Base-by-base conservation (phyloP, 192 early-diverging fungal species). In the Coemansia pectinata region DNA sequence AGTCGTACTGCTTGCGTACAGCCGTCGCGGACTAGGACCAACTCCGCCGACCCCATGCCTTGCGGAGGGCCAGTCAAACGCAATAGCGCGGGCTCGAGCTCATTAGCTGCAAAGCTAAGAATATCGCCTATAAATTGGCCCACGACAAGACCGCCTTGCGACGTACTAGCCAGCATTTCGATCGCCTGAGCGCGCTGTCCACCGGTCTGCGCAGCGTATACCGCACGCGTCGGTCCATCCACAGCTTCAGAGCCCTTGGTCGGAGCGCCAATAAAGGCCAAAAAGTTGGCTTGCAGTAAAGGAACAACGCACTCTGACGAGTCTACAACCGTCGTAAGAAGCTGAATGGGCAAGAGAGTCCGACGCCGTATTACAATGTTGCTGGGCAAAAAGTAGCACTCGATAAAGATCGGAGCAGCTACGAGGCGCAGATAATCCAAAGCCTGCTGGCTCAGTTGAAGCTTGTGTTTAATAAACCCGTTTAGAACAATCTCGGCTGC, bases 1-100 rank as follows among this genome's bases (percentile, higher is more conserved):
- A 83, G 50, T 3, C 80, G 75, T 36, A 83, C 67, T 2, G 69
- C 25, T 58, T 83, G 80, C 23, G 69, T 74, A 67, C 72, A 77
- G 58, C 73, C 72, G 5, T 78, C 72, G 53, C 75, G 72, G 62
- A 74, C 69, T 11, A 61, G 62, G 4, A 63, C 66, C 41, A 74
- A 38, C 76, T 77, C 80, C 0, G 66, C 80, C 2, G 75, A 77
- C 19, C 76, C 80, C 33, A 69, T 19, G 8, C 45, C 75, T 47
- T 67, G 19, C 8, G 39, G 19, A 9, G 60, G 65, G 12, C 23
- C 47, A 27, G 59, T 50, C 58, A 82, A 66, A 5, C 33, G 57
- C 23, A 65, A 68, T 19, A 74, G 38, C 10, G 69, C 38, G 0
- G 10, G 38, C 1, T 77, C 69, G 29, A 83, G 68, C 15, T 76